Evolutionary conservation across 2,329 filamentous ascomycete species (phyloP).

Genomic region (Aspergillus amoenus): DNA sequence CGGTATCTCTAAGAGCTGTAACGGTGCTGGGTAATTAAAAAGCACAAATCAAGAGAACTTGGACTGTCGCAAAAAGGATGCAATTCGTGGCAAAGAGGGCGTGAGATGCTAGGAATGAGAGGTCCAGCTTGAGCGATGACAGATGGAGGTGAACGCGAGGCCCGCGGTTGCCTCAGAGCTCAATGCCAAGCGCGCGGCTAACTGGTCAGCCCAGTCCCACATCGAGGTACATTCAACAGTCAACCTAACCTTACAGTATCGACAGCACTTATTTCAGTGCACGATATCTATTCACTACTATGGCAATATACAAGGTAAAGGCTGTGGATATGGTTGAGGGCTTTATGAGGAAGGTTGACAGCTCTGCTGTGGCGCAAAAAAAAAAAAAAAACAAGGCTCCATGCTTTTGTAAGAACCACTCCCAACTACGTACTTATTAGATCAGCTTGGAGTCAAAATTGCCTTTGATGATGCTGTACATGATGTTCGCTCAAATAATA

Average conservation of each 20-base stretch:
- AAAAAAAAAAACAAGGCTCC: too few relatives aligned
- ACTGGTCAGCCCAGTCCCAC: constrained; percentile 2
- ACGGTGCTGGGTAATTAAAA: constrained; percentile 5
- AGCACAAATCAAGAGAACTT: constrained; percentile 5
- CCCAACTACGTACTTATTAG: neutral
- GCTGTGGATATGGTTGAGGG: too few relatives aligned
- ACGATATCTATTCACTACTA: neutral
- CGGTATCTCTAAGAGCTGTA: neutral
- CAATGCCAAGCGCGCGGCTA: constrained; percentile 28
- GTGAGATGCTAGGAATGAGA: constrained; percentile 14
- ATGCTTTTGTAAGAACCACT: neutral
- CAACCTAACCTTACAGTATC: neutral
- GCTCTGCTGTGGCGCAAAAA: neutral
- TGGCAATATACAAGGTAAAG: too few relatives aligned
- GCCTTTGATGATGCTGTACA: constrained; percentile 14
- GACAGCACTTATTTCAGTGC: neutral
- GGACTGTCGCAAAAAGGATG: constrained; percentile 4
- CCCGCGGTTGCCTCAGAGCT: constrained; percentile 29
- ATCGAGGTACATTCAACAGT: neutral
- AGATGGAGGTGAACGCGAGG: constrained; percentile 28
- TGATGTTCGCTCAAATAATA: constrained; percentile 14
- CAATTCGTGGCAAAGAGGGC: constrained; percentile 17
- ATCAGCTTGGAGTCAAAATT: neutral
- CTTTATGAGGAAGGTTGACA: neutral
- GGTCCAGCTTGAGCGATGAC: constrained; percentile 23